Percentiles rank a stretch among this genome's conserved stretches.
Evolutionary conservation across 306 rosid genomes (phyloP).

Genomic region (Lathyrus sativus): DNA sequence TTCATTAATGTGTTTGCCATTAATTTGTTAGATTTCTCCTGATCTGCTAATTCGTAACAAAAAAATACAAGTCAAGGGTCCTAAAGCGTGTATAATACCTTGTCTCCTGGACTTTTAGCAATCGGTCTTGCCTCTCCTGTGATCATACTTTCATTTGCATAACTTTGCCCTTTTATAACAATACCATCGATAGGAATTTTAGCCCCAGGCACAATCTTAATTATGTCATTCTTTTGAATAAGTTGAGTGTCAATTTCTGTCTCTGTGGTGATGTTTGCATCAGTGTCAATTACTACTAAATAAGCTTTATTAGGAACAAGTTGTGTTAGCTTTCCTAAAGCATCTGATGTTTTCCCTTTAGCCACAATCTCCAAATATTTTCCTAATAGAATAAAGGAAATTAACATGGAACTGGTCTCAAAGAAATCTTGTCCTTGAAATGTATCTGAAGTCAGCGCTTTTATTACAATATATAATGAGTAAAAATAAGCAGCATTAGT

Average conservation of each 20-base stretch:
- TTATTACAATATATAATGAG: slow-evolving; percentile 71
- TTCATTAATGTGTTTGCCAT: slow-evolving; percentile 19
- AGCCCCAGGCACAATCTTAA: slow-evolving; percentile 87
- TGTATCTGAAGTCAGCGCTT: slow-evolving; percentile 65
- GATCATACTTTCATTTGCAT: slow-evolving; percentile 96
- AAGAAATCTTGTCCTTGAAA: slow-evolving; percentile 94
- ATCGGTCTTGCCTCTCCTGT: slow-evolving; percentile 91
- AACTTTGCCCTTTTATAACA: slow-evolving; percentile 81
- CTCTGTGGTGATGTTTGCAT: slow-evolving; percentile 68
- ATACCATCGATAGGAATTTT: slow-evolving; percentile 88
- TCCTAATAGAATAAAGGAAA: slow-evolving; percentile 91
- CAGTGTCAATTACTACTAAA: slow-evolving; percentile 59
- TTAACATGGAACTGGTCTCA: slow-evolving; percentile 96
- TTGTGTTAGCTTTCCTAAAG: slow-evolving; percentile 84
- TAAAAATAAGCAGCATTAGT: slow-evolving; percentile 94
- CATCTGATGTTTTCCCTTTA: slow-evolving; percentile 91
- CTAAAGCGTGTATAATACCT: slow-evolving; percentile 56
- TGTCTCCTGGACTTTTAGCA: slow-evolving; percentile 71
- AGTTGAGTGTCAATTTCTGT: slow-evolving; percentile 79
- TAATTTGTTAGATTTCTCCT: slow-evolving; percentile 22
- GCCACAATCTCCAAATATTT: slow-evolving; percentile 91
- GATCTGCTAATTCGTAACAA: slow-evolving; percentile 12
- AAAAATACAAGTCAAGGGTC: slow-evolving; percentile 15
- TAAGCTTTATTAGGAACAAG: slow-evolving; percentile 88
- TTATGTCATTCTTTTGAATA: slow-evolving; percentile 72